phyloP scores from a whole-genome alignment of 1,139 yeast genomes.

The Blastobotrys capitulatus region DNA sequence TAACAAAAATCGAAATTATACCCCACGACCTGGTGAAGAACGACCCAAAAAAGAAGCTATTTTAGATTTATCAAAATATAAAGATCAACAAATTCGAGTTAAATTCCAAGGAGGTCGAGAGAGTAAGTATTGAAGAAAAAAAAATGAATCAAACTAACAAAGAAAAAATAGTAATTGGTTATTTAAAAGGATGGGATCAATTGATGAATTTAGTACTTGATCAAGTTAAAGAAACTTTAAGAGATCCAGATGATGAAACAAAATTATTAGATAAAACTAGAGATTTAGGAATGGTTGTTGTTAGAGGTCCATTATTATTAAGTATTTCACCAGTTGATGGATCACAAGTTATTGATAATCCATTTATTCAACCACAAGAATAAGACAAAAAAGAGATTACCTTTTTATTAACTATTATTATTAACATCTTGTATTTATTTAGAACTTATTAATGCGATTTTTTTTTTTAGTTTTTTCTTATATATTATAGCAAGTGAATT shows the following conservation, averaged over 20 bases:
- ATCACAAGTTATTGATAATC: slow-evolving; percentile 69
- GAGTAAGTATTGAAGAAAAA: slow-evolving; percentile 6
- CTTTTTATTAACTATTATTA: no score
- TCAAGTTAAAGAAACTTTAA: slow-evolving; percentile 57
- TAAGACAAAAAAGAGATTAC: no score
- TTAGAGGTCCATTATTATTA: slow-evolving; percentile 77
- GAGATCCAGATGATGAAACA: slow-evolving; percentile 58
- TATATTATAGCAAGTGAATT: no score
- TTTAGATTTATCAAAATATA: slow-evolving; percentile 71
- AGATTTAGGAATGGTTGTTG: slow-evolving; percentile 68
- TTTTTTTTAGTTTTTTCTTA: no score
- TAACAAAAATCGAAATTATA: slow-evolving; percentile 13
- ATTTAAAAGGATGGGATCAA: slow-evolving; percentile 84
- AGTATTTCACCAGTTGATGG: slow-evolving; percentile 85
- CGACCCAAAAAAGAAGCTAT: slow-evolving; percentile 90
- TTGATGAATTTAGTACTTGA: slow-evolving; percentile 90
- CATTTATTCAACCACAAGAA: slow-evolving; percentile 37
- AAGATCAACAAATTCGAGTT: slow-evolving; percentile 68
- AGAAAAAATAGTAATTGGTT: slow-evolving; percentile 58
- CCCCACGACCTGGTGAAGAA: slow-evolving; percentile 42
- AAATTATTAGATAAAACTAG: slow-evolving; percentile 49
- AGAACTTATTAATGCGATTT: no score
- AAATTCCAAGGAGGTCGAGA: slow-evolving; percentile 85
- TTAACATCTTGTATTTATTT: no score
- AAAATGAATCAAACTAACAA: slow-evolving; percentile 4